A percentile compares a stretch with the other conserved stretches of the same genome.
phyloP scores from a whole-genome alignment of 495 filamentous ascomycete genomes.

The Talaromyces liani region DNA sequence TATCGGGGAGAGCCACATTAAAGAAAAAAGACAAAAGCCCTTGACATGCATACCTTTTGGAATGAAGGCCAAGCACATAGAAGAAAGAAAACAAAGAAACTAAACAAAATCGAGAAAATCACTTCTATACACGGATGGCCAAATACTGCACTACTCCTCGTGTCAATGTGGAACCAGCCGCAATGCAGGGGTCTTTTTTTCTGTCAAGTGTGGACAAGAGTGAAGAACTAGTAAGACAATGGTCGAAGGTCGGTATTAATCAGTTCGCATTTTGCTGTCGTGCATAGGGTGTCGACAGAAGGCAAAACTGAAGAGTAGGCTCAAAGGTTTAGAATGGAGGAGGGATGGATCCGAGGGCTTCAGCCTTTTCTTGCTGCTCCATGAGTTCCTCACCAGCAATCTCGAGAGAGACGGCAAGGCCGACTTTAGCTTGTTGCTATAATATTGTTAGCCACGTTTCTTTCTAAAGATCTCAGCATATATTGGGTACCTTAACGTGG shows the following conservation, averaged over 20 bases:
- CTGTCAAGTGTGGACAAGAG: conserved; percentile 16
- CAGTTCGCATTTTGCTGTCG: background rate
- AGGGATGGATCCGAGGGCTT: conserved; percentile 37
- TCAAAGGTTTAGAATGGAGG: conserved; percentile 42
- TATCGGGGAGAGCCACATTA: background rate
- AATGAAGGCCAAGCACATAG: conserved; percentile 6
- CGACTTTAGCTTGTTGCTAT: conserved; percentile 91
- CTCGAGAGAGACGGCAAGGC: conserved; percentile 91
- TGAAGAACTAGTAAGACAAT: conserved; percentile 44
- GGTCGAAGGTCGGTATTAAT: background rate
- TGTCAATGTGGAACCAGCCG: conserved; percentile 7
- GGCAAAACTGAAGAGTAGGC: conserved; percentile 12
- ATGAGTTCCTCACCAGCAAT: conserved; percentile 81
- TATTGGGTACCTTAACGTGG: conserved; percentile 68
- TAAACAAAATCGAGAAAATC: conserved; percentile 8
- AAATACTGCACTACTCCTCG: conserved; percentile 6
- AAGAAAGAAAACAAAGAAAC: conserved; percentile 14
- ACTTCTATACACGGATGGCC: conserved; percentile 40
- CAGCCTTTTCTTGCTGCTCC: conserved; percentile 74
- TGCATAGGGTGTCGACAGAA: background rate
- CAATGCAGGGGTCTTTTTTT: conserved; percentile 8
- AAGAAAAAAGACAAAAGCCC: background rate
- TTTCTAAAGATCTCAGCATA: background rate
- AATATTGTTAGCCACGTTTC: conserved; percentile 2
- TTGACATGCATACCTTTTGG: background rate